Evolutionary conservation across 164 flowering plant genomes (phyloP).

Genomic region (Pachysandra terminalis): DNA sequence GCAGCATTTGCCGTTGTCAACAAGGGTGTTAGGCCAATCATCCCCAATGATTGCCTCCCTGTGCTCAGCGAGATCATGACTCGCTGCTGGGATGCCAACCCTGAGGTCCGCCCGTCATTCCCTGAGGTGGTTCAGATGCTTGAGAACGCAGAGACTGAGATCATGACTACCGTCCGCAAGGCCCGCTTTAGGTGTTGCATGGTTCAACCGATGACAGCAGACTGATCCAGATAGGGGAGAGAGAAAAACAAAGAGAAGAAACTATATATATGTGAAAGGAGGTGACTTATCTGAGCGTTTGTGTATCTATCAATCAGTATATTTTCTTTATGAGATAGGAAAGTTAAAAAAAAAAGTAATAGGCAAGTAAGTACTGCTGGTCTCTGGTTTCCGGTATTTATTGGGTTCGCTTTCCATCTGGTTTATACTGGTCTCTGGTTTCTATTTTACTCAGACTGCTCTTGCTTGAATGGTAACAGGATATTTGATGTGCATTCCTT

Average conservation of each 20-base stretch:
- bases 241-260: not conserved
- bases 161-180: constrained; percentile 76
- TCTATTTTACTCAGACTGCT: not conserved
- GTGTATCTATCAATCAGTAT: not conserved
- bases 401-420: not conserved
- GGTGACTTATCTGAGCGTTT: not conserved
- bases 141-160: constrained; percentile 73
- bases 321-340: no score
- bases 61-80: constrained; percentile 82
- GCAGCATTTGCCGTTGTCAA: constrained; percentile 95
- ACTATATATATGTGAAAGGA: not conserved
- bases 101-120: constrained; percentile 82
- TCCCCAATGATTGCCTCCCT: constrained; percentile 76
- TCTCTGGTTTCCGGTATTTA: not conserved
- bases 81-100: constrained; percentile 87
- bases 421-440: not conserved
- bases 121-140: constrained; percentile 79
- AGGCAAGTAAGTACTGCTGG: no score
- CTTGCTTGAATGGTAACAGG: not conserved
- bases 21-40: constrained; percentile 67
- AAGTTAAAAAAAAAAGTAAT: no score
- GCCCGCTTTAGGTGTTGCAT: constrained; percentile 89
- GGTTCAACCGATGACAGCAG: constrained; percentile 71
- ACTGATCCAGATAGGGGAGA: constrained; percentile 28
- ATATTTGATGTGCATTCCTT: no score